Conservation (phyloP, 148 eudicot genomes). For the Mesembryanthemum crystallinum region DNA sequence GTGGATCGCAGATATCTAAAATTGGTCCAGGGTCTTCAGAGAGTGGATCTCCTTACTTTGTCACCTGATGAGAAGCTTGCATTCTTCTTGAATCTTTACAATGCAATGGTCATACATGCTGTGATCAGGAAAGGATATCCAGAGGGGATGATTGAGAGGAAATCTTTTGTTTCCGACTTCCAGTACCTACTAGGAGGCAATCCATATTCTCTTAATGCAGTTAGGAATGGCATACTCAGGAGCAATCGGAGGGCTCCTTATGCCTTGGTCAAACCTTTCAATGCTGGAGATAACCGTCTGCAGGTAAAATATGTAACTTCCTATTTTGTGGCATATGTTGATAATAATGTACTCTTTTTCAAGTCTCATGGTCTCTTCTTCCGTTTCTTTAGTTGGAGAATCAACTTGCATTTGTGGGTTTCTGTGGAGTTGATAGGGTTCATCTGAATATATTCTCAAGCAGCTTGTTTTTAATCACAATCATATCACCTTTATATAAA, state of each 20-base stretch:
- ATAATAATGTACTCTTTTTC: background rate
- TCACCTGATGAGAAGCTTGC: conserved; percentile 68
- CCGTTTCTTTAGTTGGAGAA: background rate
- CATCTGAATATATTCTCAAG: background rate
- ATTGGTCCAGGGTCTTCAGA: conserved; percentile 68
- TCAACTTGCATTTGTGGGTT: background rate
- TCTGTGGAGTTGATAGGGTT: background rate
- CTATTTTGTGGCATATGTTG: background rate
- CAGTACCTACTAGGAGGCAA: conserved; percentile 78
- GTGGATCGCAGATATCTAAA: conserved; percentile 63
- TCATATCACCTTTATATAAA: too few species aligned
- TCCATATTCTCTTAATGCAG: conserved; percentile 62
- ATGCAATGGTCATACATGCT: conserved; percentile 90
- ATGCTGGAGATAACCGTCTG: conserved; percentile 64
- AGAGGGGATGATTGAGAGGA: conserved; percentile 69
- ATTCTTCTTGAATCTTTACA: conserved; percentile 80
- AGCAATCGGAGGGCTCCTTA: conserved; percentile 82
- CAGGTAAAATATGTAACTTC: conserved; percentile 44
- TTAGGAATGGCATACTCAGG: conserved; percentile 81
- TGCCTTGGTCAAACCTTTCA: conserved; percentile 65
- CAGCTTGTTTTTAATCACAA: background rate
- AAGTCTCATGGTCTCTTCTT: background rate
- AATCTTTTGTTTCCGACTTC: conserved; percentile 66
- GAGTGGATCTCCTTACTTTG: conserved; percentile 55
- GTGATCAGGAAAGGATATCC: conserved; percentile 77